A percentile compares a stretch with the other conserved stretches of the same genome.
These are phyloP conservation scores for Pleoardoris graminearum DNA, from an alignment of 2,329 filamentous ascomycete genomes.

Conservation along the genomic window DNA sequence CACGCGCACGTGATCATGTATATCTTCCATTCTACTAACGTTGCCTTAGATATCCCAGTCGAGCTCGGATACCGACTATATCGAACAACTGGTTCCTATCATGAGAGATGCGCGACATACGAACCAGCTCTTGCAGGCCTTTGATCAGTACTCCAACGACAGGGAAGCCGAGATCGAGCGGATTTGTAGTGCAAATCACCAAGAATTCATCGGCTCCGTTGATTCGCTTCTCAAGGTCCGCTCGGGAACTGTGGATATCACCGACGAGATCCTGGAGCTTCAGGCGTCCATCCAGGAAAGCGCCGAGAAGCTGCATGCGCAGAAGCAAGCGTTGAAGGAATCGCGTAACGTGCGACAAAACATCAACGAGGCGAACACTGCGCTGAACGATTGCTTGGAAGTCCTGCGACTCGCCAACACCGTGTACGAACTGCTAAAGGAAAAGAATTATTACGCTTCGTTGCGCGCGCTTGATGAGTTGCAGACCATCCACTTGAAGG, in stretches of 20 bases:
- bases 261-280: conserved; percentile 85
- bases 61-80: conserved; percentile 87
- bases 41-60: conserved; percentile 80
- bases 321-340: conserved; percentile 93
- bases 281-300: conserved; percentile 95
- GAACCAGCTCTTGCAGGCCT: conserved; percentile 75
- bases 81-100: conserved; percentile 92
- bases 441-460: conserved; percentile 94
- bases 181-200: conserved; percentile 93
- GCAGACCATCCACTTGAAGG: conserved; percentile 93
- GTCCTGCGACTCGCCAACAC: conserved; percentile 92
- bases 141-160: conserved; percentile 80
- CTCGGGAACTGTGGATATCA: conserved; percentile 85
- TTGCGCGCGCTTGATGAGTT: conserved; percentile 92
- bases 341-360: conserved; percentile 92
- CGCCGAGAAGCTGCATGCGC: conserved; percentile 89
- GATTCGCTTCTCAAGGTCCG: conserved; percentile 91
- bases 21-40: conserved; percentile 12
- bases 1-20: not conserved
- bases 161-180: conserved; percentile 90
- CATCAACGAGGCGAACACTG: conserved; percentile 88
- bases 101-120: conserved; percentile 85
- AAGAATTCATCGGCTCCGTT: conserved; percentile 92
- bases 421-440: conserved; percentile 85
- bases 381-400: conserved; percentile 86